Conservation (phyloP, 2,329 filamentous ascomycete species). For the Exophiala viscosa region DNA sequence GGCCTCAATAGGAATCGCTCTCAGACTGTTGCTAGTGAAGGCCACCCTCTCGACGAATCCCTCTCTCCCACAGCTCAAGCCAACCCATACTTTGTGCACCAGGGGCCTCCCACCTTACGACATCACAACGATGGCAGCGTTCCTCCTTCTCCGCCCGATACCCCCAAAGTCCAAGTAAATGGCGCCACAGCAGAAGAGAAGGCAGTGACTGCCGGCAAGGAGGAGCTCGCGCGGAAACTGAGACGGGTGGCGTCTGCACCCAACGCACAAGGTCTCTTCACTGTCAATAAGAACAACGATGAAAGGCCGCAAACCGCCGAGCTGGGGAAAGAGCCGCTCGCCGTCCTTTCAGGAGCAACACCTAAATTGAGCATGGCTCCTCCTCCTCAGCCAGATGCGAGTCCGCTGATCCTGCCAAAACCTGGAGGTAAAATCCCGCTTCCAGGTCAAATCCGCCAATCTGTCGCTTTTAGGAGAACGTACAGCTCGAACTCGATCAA, state of each 20-base stretch:
- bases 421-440: slow-evolving; percentile 60
- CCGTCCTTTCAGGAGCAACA: slow-evolving; percentile 53
- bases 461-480: slow-evolving; percentile 80
- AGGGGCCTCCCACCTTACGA: slow-evolving; percentile 85
- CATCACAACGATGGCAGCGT: slow-evolving; percentile 94
- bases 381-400: slow-evolving; percentile 35
- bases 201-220: slow-evolving; percentile 75
- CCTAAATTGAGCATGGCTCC: slow-evolving; percentile 53
- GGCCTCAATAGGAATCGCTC: slow-evolving; percentile 84
- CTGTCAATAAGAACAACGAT: slow-evolving; percentile 50
- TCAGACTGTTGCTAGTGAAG: slow-evolving; percentile 87
- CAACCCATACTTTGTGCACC: slow-evolving; percentile 96
- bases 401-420: slow-evolving; percentile 39
- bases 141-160: slow-evolving; percentile 87
- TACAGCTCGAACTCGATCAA: slow-evolving; percentile 99
- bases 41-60: slow-evolving; percentile 79
- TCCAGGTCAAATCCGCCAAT: slow-evolving; percentile 61
- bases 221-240: slow-evolving; percentile 88
- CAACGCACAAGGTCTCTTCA: slow-evolving; percentile 91
- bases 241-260: slow-evolving; percentile 92
- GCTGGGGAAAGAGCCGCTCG: slow-evolving; percentile 74
- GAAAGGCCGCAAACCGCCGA: slow-evolving; percentile 81
- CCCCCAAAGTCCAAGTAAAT: slow-evolving; percentile 71
- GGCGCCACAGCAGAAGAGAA: slow-evolving; percentile 63
- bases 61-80: slow-evolving; percentile 89